phyloP scores from a whole-genome alignment of 2,329 filamentous ascomycete species.

The Zymoseptoria ardabiliae region DNA sequence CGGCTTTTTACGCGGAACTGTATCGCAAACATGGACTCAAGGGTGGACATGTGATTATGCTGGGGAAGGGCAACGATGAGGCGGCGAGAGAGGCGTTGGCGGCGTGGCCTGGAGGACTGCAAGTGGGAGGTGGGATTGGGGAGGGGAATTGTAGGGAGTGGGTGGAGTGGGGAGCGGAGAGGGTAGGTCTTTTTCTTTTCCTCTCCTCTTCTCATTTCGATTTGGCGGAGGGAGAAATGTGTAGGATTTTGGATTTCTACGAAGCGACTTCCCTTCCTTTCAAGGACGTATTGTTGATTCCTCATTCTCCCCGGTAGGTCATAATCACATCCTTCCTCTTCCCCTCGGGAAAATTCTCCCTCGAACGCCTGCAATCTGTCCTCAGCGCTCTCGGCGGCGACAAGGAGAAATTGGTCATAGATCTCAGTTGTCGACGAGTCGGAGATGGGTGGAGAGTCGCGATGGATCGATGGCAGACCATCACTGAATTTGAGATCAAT shows the following conservation, averaged over 20 bases:
- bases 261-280: not conserved
- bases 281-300: slow-evolving; percentile 9
- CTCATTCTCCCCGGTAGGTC: slow-evolving; percentile 53
- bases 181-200: slow-evolving; percentile 48
- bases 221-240: too few species aligned
- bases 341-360: slow-evolving; percentile 72
- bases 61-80: slow-evolving; percentile 77
- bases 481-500: slow-evolving; percentile 92
- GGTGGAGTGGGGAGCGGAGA: slow-evolving; percentile 82
- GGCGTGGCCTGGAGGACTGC: slow-evolving; percentile 72
- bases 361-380: slow-evolving; percentile 65
- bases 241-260: not conserved
- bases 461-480: slow-evolving; percentile 98
- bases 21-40: slow-evolving; percentile 68
- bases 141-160: slow-evolving; percentile 77
- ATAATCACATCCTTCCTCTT: slow-evolving; percentile 97
- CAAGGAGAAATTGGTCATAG: slow-evolving; percentile 78
- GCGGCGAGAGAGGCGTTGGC: slow-evolving; percentile 69
- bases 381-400: slow-evolving; percentile 66
- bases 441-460: slow-evolving; percentile 86
- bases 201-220: not conserved
- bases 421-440: slow-evolving; percentile 79
- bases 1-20: slow-evolving; percentile 70
- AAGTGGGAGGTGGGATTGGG: slow-evolving; percentile 90
- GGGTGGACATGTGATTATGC: slow-evolving; percentile 93